A percentile compares a stretch with the other conserved stretches of the same genome.
Evolutionary conservation across 1,284 basidiomycete genomes (phyloP).

Genomic region (Cutaneotrichosporon sp.): DNA sequence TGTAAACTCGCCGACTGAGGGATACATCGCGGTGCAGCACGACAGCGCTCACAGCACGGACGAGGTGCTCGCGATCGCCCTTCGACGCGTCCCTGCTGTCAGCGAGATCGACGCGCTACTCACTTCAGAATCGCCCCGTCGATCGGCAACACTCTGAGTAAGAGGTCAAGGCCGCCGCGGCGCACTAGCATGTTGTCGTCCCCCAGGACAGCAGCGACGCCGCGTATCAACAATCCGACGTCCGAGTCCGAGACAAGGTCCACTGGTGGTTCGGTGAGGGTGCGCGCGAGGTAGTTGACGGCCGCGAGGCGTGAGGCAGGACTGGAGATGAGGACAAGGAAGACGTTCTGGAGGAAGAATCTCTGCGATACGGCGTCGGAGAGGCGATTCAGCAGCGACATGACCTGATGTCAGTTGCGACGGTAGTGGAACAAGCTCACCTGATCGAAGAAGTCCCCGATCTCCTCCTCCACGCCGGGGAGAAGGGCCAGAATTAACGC

Average conservation of each 20-base stretch:
- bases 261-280: slow-evolving; percentile 61
- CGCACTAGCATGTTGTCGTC: slow-evolving; percentile 88
- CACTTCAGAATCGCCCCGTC: slow-evolving; percentile 69
- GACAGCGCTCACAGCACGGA: slow-evolving; percentile 75
- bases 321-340: slow-evolving; percentile 90
- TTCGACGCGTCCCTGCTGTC: slow-evolving; percentile 53
- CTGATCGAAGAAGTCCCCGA: slow-evolving; percentile 94
- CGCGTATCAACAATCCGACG: slow-evolving; percentile 88
- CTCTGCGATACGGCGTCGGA: slow-evolving; percentile 77
- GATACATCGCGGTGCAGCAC: slow-evolving; percentile 91
- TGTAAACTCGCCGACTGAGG: slow-evolving; percentile 87
- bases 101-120: slow-evolving; percentile 11
- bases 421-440: slow-evolving; percentile 54
- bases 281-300: slow-evolving; percentile 79
- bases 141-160: slow-evolving; percentile 71
- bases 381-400: slow-evolving; percentile 76
- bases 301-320: slow-evolving; percentile 81
- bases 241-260: slow-evolving; percentile 62
- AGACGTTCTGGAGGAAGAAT: slow-evolving; percentile 94
- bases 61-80: slow-evolving; percentile 71
- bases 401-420: slow-evolving; percentile 62
- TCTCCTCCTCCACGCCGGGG: slow-evolving; percentile 93
- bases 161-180: slow-evolving; percentile 75
- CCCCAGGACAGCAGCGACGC: slow-evolving; percentile 82
- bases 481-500: slow-evolving; percentile 90